These are phyloP conservation scores for Musa beccarii DNA, from an alignment of 176 grass and related monocot species.

Conservation along the genomic window DNA sequence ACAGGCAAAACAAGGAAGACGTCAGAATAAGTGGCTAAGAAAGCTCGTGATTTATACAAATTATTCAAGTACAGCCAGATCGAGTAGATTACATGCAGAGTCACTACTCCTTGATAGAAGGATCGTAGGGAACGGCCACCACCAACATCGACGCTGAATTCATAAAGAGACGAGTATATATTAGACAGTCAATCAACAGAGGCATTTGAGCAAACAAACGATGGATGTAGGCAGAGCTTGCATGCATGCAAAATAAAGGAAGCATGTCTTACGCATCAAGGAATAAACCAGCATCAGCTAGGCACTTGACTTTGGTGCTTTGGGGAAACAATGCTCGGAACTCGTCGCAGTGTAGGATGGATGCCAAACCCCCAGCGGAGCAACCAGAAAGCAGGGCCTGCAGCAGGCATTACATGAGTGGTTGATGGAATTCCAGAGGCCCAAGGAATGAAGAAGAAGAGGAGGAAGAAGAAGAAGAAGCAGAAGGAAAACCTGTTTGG, in stretches of 20 bases:
- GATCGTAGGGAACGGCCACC: constrained; percentile 45
- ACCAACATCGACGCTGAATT: constrained; percentile 43
- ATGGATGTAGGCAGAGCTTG: neutral
- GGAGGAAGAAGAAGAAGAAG: neutral
- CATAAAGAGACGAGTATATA: neutral
- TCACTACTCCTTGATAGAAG: constrained; percentile 50
- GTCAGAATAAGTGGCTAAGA: neutral
- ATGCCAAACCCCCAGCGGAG: constrained; percentile 66
- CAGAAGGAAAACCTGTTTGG: constrained; percentile 21
- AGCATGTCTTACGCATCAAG: constrained; percentile 52
- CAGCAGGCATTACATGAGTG: neutral
- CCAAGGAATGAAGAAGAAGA: neutral
- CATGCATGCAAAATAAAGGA: neutral
- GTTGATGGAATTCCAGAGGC: neutral
- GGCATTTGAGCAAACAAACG: neutral
- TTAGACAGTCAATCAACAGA: too few species aligned
- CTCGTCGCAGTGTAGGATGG: constrained; percentile 78
- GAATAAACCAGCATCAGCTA: constrained; percentile 83
- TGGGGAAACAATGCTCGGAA: constrained; percentile 41
- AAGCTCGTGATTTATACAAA: neutral
- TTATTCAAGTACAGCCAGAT: neutral
- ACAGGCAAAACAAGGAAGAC: neutral
- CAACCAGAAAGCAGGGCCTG: constrained; percentile 65
- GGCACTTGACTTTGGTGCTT: constrained; percentile 56
- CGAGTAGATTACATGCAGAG: constrained; percentile 21